Base-by-base conservation (phyloP, 441 rosid species). In the Bocquillonia castaneifolia region DNA sequence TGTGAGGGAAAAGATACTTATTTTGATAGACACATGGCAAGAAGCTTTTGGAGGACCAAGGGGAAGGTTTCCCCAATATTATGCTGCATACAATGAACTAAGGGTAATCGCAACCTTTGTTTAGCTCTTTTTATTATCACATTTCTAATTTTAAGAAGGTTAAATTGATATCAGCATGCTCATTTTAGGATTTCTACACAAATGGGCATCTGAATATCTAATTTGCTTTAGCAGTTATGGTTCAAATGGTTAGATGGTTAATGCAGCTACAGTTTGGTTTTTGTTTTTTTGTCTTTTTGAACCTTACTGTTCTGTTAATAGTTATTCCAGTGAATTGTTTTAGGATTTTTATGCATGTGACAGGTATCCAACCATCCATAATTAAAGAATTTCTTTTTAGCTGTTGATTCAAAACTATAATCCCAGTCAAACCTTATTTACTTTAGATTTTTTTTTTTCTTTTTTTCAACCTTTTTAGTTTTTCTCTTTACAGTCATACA, bases 1-100 rank as follows among this genome's bases (percentile, higher is more conserved):
- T 76, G 99, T 95, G 34, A 83, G 93, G 74, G 99, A 95, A 77
- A 92, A 85, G 83, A 88, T 95, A 81, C 90, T 95, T 66, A 82
- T 86, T 73, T 78, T 95, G 79, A 87, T 92, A 63, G 98, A 92
- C 68, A 76, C 96, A 62, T 95, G 99, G 99, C 99, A 95, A 86
- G 99, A 88, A 80, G 97, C 98, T 77, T 81, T 92, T 63, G 96
- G 92, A 51, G 99, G 99, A 66, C 78, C 82, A 14, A 69, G 85
- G 45, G 99, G 97, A 70, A 85, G 80, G 83, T 90, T 72, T 78
- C 98, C 98, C 74, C 99, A 90, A 72, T 94, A 82, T 70, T 78
- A 79, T 81, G 82, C 86, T 64, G 94, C 99, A 63, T 94, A 87
- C 70, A 92, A 88, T 74, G 98, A 92, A 70, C 85, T 94, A 71